Percentiles rank a stretch among this genome's conserved stretches.
Conservation (phyloP, 83 land plant species). For the Thuja plicata region DNA sequence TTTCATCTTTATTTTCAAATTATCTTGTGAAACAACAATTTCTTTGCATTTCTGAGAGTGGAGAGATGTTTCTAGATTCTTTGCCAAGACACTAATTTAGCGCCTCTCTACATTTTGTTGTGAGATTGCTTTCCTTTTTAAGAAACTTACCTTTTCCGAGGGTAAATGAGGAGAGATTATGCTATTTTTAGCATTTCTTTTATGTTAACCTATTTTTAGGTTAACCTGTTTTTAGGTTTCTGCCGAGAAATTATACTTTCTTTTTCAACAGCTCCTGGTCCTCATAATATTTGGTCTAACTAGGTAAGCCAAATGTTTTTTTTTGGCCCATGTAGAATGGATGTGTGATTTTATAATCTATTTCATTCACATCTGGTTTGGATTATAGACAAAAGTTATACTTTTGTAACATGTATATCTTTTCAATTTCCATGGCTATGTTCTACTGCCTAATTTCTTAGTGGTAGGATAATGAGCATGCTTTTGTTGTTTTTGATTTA, state of each 20-base stretch:
- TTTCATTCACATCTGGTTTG: neutral
- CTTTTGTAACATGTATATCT: too few species aligned
- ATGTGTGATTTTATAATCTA: neutral
- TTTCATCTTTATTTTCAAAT: neutral
- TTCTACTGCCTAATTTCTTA: neutral
- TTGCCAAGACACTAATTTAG: neutral
- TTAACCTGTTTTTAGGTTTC: too few species aligned
- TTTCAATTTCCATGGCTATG: neutral
- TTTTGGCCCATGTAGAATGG: neutral
- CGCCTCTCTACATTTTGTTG: neutral
- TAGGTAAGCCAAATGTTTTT: too few species aligned
- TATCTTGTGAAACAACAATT: neutral
- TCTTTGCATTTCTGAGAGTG: neutral
- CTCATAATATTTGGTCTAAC: too few species aligned
- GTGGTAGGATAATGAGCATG: neutral
- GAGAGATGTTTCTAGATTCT: neutral
- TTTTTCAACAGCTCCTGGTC: too few species aligned
- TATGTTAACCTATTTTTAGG: neutral
- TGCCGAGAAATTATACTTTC: too few species aligned
- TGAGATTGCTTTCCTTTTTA: neutral
- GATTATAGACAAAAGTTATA: neutral
- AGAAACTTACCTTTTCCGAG: neutral
- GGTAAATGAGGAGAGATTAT: neutral
- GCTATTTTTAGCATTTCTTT: neutral
- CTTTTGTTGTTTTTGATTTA: neutral